phyloP scores from a whole-genome alignment of 257 asterid species.

The Forsythia suspensa region DNA sequence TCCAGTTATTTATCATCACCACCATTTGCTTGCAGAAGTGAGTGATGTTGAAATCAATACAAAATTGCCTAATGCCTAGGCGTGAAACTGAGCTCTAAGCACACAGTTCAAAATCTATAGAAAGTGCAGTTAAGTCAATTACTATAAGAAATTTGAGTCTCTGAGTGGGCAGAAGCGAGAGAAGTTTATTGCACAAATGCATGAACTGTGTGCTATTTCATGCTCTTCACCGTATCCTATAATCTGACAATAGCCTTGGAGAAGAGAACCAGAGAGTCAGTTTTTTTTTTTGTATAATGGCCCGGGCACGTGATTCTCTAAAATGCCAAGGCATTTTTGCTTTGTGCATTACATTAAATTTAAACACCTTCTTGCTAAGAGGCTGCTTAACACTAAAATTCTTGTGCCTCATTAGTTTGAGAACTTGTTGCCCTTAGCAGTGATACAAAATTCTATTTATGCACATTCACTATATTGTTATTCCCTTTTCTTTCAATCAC shows the following conservation, averaged over 20 bases:
- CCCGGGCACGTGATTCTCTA: not conserved
- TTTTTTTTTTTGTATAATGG: not conserved
- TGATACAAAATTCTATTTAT: not conserved
- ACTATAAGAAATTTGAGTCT: not conserved
- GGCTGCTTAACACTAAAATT: not conserved
- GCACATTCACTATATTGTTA: not conserved
- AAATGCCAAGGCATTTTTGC: not conserved
- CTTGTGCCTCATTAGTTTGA: not conserved
- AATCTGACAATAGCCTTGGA: not conserved
- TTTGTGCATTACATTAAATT: not conserved
- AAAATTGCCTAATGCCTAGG: not conserved
- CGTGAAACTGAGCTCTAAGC: not conserved
- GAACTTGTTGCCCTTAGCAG: not conserved
- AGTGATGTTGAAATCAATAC: not conserved
- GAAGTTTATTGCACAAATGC: not conserved
- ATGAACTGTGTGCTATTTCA: not conserved
- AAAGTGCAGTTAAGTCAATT: not conserved
- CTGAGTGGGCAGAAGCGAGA: not conserved
- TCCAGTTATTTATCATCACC: not conserved
- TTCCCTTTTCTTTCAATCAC: not conserved
- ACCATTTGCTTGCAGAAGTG: not conserved
- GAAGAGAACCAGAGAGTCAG: not conserved
- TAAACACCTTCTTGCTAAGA: not conserved
- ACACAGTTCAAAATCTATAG: not conserved
- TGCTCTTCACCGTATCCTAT: not conserved